Conservation (phyloP, 1,284 basidiomycete genomes). For the Hemileia vastatrix region DNA sequence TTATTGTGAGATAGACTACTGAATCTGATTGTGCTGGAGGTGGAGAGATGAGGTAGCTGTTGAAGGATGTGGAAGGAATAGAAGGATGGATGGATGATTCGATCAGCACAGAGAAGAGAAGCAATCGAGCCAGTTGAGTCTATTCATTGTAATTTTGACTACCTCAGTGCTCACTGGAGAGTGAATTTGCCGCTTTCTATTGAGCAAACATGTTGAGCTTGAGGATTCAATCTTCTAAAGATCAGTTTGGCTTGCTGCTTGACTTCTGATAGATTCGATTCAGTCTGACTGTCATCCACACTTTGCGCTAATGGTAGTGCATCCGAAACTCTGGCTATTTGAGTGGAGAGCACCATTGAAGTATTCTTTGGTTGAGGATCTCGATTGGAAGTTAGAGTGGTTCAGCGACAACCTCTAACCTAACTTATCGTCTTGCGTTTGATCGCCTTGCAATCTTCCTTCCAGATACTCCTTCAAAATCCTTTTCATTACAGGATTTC, state of each 20-base stretch:
- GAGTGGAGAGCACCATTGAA: conserved; percentile 40
- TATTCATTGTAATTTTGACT: not conserved
- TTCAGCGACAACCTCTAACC: no score
- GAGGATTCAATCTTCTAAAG: conserved; percentile 81
- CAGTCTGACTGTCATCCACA: no score
- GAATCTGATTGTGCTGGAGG: conserved; percentile 59
- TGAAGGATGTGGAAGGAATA: not conserved
- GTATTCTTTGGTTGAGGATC: no score
- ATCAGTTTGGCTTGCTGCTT: conserved; percentile 97
- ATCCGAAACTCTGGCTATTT: conserved; percentile 40
- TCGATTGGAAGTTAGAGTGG: no score
- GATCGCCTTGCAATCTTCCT: no score
- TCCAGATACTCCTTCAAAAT: no score
- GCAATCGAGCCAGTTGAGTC: not conserved
- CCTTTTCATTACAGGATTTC: no score
- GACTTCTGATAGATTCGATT: conserved; percentile 84
- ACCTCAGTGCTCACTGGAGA: conserved; percentile 66
- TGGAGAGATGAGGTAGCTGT: conserved; percentile 83
- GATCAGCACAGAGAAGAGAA: not conserved
- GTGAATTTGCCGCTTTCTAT: conserved; percentile 93
- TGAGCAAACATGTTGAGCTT: conserved; percentile 89
- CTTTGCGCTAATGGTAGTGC: conserved; percentile 41
- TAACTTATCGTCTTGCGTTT: no score
- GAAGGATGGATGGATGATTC: not conserved
- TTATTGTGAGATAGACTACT: conserved; percentile 89